Evolutionary conservation across 495 filamentous ascomycete species (phyloP).

Genomic region (Poronia punctata): DNA sequence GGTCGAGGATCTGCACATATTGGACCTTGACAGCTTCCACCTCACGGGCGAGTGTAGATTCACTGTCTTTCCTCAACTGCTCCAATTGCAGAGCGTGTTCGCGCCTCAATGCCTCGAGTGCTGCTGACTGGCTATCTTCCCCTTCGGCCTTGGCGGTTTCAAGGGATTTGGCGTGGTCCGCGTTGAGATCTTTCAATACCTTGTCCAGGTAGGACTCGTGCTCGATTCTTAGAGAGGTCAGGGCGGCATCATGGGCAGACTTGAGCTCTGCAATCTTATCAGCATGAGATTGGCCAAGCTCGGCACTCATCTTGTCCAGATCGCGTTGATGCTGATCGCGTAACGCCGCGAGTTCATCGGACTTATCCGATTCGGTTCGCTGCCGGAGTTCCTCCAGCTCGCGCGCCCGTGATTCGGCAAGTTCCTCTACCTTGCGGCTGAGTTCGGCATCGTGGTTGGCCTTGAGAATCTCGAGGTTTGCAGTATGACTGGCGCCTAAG

Average conservation of each 20-base stretch:
- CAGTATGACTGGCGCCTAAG: conserved; percentile 8
- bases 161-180: conserved; percentile 10
- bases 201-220: conserved; percentile 13
- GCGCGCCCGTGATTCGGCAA: conserved; percentile 6
- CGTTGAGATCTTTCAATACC: conserved; percentile 10
- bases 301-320: conserved; percentile 7
- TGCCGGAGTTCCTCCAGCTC: conserved; percentile 11
- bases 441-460: conserved; percentile 7
- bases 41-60: conserved; percentile 9
- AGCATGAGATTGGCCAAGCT: too few relatives aligned
- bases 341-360: conserved; percentile 6
- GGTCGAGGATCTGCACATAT: conserved; percentile 9
- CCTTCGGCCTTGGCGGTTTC: conserved; percentile 10
- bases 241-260: conserved; percentile 6
- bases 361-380: conserved; percentile 3
- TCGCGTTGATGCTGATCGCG: conserved; percentile 1
- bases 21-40: conserved; percentile 11
- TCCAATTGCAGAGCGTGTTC: conserved; percentile 14
- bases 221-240: conserved; percentile 11
- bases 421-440: conserved; percentile 13
- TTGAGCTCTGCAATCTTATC: conserved; percentile 15
- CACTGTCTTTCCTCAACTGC: conserved; percentile 9
- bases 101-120: conserved; percentile 3
- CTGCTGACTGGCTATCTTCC: conserved; percentile 9
- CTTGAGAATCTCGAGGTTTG: conserved; percentile 12